Evolutionary conservation across 148 eudicot genomes (phyloP).

Genomic region (Vaccinium corymbosum): DNA sequence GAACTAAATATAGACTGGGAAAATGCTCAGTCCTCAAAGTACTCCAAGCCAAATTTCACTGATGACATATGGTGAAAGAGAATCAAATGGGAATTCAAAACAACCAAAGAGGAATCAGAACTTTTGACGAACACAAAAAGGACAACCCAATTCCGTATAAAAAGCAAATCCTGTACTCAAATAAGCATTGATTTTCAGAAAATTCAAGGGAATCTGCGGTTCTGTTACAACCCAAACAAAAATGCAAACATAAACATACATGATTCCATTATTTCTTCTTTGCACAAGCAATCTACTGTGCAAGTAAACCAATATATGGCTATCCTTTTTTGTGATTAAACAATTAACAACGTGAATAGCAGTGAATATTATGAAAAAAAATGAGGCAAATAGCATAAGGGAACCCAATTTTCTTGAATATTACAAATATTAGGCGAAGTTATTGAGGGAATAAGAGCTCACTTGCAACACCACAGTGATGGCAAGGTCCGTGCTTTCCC

Average conservation of each 20-base stretch:
- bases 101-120: slow-evolving; percentile 4
- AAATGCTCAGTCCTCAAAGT: slow-evolving; percentile 10
- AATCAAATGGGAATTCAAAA: slow-evolving; percentile 5
- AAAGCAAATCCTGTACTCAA: background rate
- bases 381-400: slow-evolving; percentile 3
- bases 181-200: background rate
- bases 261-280: slow-evolving; percentile 9
- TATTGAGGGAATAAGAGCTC: slow-evolving; percentile 49
- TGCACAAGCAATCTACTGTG: slow-evolving; percentile 5
- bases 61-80: background rate
- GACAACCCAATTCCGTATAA: slow-evolving; percentile 2
- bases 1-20: background rate
- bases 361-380: slow-evolving; percentile 10
- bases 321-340: slow-evolving; percentile 24
- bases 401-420: slow-evolving; percentile 10
- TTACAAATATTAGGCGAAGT: slow-evolving; percentile 13
- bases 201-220: slow-evolving; percentile 9
- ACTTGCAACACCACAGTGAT: slow-evolving; percentile 99
- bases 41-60: background rate
- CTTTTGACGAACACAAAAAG: background rate
- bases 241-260: slow-evolving; percentile 15
- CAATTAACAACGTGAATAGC: slow-evolving; percentile 24
- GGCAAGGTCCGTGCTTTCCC: slow-evolving; percentile 99
- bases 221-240: slow-evolving; percentile 5
- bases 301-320: slow-evolving; percentile 18